Evolutionary conservation across 148 eudicot genomes (phyloP), one percentile per base, ranked within the genome.

Genomic region (Rhododendron mucronatum): DNA sequence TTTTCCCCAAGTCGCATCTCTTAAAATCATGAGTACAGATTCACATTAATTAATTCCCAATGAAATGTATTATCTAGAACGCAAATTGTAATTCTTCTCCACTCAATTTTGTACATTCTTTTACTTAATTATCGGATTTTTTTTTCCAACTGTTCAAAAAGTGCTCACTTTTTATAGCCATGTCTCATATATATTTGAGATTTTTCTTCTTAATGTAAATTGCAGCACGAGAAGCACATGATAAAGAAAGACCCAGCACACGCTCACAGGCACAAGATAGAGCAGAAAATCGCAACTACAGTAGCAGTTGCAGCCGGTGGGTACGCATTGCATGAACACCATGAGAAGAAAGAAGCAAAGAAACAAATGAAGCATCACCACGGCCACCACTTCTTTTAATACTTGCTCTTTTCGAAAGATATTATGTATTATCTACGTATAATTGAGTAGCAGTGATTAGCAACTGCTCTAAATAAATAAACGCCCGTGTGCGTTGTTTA

Each of bases 141-240:
- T 50, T 50, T 9, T 9, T 50, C 7, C 21, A 57, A 1, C n/a
- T 23, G 1, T 2, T 65, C 12, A 8, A 2, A 8, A 21, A 23
- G 7, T 18, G n/a, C n/a, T 20, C 21, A n/a, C 28, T 65, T 1
- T 2, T 3, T 21, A n/a, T n/a, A n/a, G 1, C 28, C 1, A 9
- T n/a, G 30, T 65, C 3, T n/a, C 28, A 8, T n/a, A n/a, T n/a
- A n/a, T n/a, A 9, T 26, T 65, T 26, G 33, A 67, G 1, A 26
- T 8, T 10, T 67, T 26, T 3, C 15, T 67, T 26, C 1, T 41
- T 10, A 2, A 67, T 67, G 14, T 10, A 79, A 16, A n/a, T 11
- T 15, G 41, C 50, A 89, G 94, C 89, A 92, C 80, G 94, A 92
- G 90, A 93, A 92, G 85, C 95, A 93, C 80, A 88, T 89, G 93